A percentile compares a stretch with the other conserved stretches of the same genome.
Conservation (phyloP, 2,329 filamentous ascomycete species). For the Remersonia thermophila region DNA sequence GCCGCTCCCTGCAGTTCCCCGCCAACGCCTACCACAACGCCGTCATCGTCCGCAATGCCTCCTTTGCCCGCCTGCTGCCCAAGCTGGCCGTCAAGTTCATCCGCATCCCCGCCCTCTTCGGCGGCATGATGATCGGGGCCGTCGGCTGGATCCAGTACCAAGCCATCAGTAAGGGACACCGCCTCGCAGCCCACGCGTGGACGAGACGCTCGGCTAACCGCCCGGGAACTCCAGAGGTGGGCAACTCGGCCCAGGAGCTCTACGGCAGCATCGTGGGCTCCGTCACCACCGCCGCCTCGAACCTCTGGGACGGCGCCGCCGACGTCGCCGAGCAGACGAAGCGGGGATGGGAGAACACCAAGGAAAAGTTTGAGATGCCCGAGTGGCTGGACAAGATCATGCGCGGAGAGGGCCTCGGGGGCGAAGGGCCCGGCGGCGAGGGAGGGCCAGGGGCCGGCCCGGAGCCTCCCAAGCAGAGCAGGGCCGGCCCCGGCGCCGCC, state of each 20-base stretch:
- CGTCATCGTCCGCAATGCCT: constrained; percentile 50
- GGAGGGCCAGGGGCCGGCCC: constrained; percentile 36
- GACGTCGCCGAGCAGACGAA: constrained; percentile 68
- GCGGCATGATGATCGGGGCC: constrained; percentile 73
- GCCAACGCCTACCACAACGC: constrained; percentile 78
- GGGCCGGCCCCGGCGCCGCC: constrained; percentile 37
- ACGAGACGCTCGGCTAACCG: constrained; percentile 11
- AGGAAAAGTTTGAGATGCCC: constrained; percentile 38
- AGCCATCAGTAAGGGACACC: constrained; percentile 55
- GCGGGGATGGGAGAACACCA: constrained; percentile 66
- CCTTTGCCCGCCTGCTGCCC: constrained; percentile 58
- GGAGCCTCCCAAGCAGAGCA: constrained; percentile 47
- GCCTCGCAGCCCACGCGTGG: neutral
- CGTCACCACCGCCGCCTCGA: constrained; percentile 55
- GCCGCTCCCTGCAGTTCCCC: constrained; percentile 61
- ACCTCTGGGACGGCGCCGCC: constrained; percentile 58
- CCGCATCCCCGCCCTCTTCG: constrained; percentile 81
- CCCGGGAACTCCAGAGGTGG: constrained; percentile 43
- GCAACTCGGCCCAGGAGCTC: constrained; percentile 64
- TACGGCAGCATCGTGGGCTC: constrained; percentile 62
- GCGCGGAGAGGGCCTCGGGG: constrained; percentile 46
- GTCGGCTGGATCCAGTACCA: constrained; percentile 94
- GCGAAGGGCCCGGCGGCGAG: constrained; percentile 22
- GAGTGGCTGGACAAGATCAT: constrained; percentile 73
- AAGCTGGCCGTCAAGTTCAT: constrained; percentile 84